A percentile compares a stretch with the other conserved stretches of the same genome.
Conservation (phyloP, 2,329 filamentous ascomycete genomes). For the Pestalotiopsis sp. region DNA sequence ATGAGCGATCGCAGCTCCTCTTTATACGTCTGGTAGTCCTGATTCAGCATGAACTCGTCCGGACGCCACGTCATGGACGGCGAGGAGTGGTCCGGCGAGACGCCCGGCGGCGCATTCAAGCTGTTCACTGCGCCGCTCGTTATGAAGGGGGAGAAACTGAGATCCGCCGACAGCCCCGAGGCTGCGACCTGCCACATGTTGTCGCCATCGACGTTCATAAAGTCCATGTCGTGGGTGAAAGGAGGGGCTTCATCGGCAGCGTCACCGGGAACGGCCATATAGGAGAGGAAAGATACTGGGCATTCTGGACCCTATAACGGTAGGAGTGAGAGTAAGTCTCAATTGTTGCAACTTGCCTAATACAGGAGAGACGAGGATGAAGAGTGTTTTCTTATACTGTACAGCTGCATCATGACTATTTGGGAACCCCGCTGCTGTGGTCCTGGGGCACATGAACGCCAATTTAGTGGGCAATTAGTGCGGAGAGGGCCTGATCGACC, state of each 20-base stretch:
- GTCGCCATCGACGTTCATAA: conserved; percentile 4
- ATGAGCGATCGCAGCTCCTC: conserved; percentile 48
- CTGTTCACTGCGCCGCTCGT: neutral
- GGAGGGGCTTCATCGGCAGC: neutral
- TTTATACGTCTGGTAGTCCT: conserved; percentile 45
- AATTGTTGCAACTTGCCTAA: neutral
- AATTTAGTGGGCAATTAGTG: neutral
- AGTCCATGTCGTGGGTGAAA: neutral
- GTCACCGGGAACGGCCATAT: neutral
- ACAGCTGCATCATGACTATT: neutral
- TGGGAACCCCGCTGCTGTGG: neutral
- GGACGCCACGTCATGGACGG: conserved; percentile 15
- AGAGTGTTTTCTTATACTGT: neutral
- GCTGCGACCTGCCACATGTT: neutral
- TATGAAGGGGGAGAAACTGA: conserved; percentile 2
- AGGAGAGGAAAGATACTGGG: neutral
- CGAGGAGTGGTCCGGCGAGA: conserved; percentile 3
- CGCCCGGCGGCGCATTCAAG: neutral
- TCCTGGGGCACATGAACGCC: neutral
- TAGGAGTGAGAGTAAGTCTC: neutral
- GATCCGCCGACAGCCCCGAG: neutral
- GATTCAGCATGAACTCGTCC: conserved; percentile 39
- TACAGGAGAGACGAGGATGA: neutral
- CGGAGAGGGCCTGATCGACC: neutral
- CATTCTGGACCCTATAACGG: neutral